Evolutionary conservation across 2,329 filamentous ascomycete species (phyloP).

Genomic region (Oidium heveae): DNA sequence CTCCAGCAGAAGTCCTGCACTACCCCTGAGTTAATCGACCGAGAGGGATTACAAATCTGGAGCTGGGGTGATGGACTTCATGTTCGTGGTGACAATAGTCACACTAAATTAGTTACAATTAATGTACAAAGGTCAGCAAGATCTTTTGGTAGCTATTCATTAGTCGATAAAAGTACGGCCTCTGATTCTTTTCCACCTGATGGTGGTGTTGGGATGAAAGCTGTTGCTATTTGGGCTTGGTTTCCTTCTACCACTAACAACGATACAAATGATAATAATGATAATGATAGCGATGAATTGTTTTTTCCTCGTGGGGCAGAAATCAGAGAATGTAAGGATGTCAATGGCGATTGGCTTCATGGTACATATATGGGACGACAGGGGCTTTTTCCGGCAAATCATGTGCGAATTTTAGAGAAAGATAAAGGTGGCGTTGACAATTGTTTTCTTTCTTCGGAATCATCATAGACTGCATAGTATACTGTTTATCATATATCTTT

Average conservation of each 20-base stretch:
- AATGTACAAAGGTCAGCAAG: constrained; percentile 23
- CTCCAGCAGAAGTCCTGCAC: constrained; percentile 30
- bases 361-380: constrained; percentile 61
- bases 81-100: constrained; percentile 12
- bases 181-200: constrained; percentile 37
- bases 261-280: constrained; percentile 27
- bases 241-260: constrained; percentile 27
- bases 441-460: too few relatives aligned
- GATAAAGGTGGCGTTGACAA: too few relatives aligned
- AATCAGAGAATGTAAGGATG: constrained; percentile 58
- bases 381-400: constrained; percentile 59
- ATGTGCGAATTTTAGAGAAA: constrained; percentile 29
- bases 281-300: constrained; percentile 44
- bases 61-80: constrained; percentile 20
- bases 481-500: too few relatives aligned
- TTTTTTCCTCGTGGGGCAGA: constrained; percentile 65
- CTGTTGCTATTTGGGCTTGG: constrained; percentile 50
- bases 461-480: too few relatives aligned
- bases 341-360: constrained; percentile 79
- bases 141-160: constrained; percentile 1
- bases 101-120: constrained; percentile 23
- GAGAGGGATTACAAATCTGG: constrained; percentile 22
- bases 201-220: constrained; percentile 41
- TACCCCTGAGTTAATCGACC: constrained; percentile 10
- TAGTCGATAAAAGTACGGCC: constrained; percentile 1